Evolutionary conservation across 2,329 filamentous ascomycete genomes (phyloP), one percentile per base, ranked within the genome.

Genomic region (Aspergillus fructus): DNA sequence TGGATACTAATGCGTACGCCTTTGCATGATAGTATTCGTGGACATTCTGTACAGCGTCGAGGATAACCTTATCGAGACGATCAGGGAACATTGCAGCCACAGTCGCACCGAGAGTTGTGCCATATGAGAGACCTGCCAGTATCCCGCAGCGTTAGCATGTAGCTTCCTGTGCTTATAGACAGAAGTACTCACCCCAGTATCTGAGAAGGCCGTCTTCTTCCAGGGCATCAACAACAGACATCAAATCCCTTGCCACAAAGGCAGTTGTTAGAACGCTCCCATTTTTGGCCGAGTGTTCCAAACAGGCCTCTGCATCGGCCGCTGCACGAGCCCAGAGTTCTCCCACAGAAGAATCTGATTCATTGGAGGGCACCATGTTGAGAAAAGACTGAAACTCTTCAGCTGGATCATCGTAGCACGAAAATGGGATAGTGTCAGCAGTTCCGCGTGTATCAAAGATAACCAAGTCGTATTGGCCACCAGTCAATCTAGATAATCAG

Each of bases 21-120:
- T 27, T 41, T 33, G 46, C 56, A 46, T 55, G 47, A n/a, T 55
- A 48, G 21, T 58, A 58, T 15, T 58, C 56, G 15, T 49, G 15
- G 2, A 46, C 40, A 47, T 60, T 60, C 21, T 60, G 54, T 12
- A 60, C 50, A 3, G 50, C 55, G 19, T 60, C 58, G 11, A 60
- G 37, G 17, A 56, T 45, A 17, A 60, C 33, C 47, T 45, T 46
- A n/a, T 53, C 54, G 24, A 60, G 37, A 5, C 58, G 37, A 3
- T 60, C 58, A 12, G 58, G 55, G 51, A 60, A 60, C 58, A 60
- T 60, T 15, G 58, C 58, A 17, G 55, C 50, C 6, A 58, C 37
- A 2, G 55, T 56, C 30, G 58, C 41, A 3, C 58, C 58, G 9
- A 60, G 30, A 2, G 50, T 58, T 2, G 55, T 60, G 6, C 58